Base-by-base conservation (phyloP, 768 basidiomycete species). In the Lyophyllum decastes region DNA sequence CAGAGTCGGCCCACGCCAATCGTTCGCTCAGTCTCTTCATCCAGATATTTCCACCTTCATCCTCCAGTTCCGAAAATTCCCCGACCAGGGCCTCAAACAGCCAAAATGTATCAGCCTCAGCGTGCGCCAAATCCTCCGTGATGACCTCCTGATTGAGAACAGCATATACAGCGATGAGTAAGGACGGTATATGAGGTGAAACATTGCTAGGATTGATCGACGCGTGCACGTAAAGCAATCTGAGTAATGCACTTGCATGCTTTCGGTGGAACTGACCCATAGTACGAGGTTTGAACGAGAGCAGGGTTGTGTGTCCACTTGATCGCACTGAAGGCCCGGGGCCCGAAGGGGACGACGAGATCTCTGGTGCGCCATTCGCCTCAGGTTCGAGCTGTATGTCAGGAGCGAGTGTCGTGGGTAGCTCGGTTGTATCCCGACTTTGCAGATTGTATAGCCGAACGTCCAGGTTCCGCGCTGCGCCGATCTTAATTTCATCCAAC, bases 71-170 rank as follows among this genome's bases (percentile, higher is more conserved):
- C 1, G 82, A 76, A 49, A 92, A 82, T 64, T 92, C 90, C 25
- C 85, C 84, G 0, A 91, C 73, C 63, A 92, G 77, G 0, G 85
- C 81, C 68, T 92, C 89, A 54, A 92, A 88, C 4, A 92, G 64
- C 91, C 90, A 93, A 68, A 93, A 93, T 0, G 87, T 81, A 64
- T 93, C 91, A 1, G 91, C 90, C 69, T 93, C 91, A 4, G 80
- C 80, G 67, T 92, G 89, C 0, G 81, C 77, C 10, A 82, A 68
- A 43, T 89, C 87, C 53, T 83, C 80, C 0, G 78, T 70, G 17
- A 89, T 81, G 1, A 85, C 76, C 64, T 92, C 90, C 65, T 83
- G 81, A 17, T 75, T 70, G 49, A 91, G 72, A 0, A 82, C 82
- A 8, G 80, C 78, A 68, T 90, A 91, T 22, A 92, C 66, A 0